A percentile compares a stretch with the other conserved stretches of the same genome.
Evolutionary conservation across 176 grass and related monocot species (phyloP).

Genomic region (Elaeis guineensis): DNA sequence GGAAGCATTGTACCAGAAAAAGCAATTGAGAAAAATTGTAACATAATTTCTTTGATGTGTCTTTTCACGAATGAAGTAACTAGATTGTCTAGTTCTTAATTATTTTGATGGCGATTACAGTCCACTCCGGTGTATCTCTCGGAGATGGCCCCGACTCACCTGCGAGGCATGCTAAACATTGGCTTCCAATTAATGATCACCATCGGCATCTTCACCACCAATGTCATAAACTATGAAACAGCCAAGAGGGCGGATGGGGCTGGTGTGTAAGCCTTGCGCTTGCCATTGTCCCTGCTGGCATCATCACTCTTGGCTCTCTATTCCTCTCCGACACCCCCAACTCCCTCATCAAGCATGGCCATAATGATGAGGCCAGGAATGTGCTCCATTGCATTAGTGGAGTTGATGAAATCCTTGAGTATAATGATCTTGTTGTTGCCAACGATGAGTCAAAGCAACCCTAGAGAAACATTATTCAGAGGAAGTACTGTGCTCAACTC

Average conservation of each 20-base stretch:
- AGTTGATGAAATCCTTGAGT: conserved; percentile 68
- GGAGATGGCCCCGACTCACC: conserved; percentile 81
- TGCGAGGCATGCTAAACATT: conserved; percentile 96
- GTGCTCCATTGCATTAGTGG: conserved; percentile 86
- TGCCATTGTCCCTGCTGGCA: conserved; percentile 64
- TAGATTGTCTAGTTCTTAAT: no score
- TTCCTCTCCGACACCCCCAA: conserved; percentile 98
- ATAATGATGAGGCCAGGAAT: conserved; percentile 33
- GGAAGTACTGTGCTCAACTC: conserved; percentile 52
- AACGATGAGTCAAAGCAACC: conserved; percentile 79
- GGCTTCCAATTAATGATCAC: conserved; percentile 95
- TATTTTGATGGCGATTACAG: conserved; percentile 21
- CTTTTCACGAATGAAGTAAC: no score
- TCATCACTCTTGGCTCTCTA: conserved; percentile 72
- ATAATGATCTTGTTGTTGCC: conserved; percentile 54
- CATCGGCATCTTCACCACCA: conserved; percentile 68
- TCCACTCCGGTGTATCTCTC: conserved; percentile 85
- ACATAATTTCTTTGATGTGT: no score
- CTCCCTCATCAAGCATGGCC: conserved; percentile 72
- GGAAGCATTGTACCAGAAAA: no score
- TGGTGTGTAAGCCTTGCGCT: conserved; percentile 85
- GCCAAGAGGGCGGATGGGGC: conserved; percentile 63
- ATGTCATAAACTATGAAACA: conserved; percentile 84
- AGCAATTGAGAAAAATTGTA: no score
- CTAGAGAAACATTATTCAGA: conserved; percentile 62